Evolutionary conservation across 257 asterid species (phyloP), one percentile per base, ranked within the genome.

Genomic region (Rhazya stricta): DNA sequence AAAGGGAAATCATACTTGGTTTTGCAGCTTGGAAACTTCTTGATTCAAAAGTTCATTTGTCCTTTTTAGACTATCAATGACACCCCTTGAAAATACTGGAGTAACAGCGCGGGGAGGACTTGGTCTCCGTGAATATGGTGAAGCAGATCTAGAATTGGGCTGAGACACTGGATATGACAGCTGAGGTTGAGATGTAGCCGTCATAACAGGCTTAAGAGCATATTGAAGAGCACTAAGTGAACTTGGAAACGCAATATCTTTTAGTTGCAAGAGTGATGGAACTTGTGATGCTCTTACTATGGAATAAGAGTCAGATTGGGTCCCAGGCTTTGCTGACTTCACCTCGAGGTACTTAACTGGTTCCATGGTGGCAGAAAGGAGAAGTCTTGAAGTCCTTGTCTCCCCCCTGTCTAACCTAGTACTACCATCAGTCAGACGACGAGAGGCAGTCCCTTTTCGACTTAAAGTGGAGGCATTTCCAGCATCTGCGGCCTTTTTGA

Each of bases 211-310:
- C 82, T 87, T 95, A 74, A 91, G 81, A 58, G 97, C 98, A 77
- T 77, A 75, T 29, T 91, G 99, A 76, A 92, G 88, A 50, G 96
- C 98, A 69, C 99, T 91, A 12, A 95, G 92, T 30, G 99, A 92
- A 82, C 96, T 91, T 0, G 99, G 98, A 80, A 95, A 95, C 62
- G 97, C 90, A 43, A 92, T 75, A 78, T 95, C 99, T 86, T 89
- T 95, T 10, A 95, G 82, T 78, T 92, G 98, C 76, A 88, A 83
- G 71, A 88, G 89, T 54, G 93, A 87, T 0, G 99, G 99, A 79
- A 95, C 97, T 83, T 95, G 99, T 6, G 98, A 92, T 67, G 94
- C 99, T 56, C 98, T 85, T 16, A 92, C 87, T 15, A 89, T 83
- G 60, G 91, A 79, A 57, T 80, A 78, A 68, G 84, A 76, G 54